Base-by-base conservation (phyloP, 768 basidiomycete species). In the Psilocybe tampanensis region DNA sequence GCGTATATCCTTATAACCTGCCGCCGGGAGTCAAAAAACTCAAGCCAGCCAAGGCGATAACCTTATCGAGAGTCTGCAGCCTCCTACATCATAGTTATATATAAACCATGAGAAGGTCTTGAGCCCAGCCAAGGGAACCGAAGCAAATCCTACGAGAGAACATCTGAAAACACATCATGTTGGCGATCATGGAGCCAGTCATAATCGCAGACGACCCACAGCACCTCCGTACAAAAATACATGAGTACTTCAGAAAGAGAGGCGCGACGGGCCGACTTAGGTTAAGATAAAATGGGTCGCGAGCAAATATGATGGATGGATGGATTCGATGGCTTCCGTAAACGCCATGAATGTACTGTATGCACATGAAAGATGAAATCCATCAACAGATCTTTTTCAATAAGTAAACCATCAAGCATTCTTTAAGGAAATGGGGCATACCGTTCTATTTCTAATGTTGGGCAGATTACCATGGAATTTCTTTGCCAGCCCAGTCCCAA, bases 401-500 rank as follows among this genome's bases (percentile, higher is more conserved):
- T 29, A 29, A 29, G 9, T 29, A 9, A 29, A 29, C 9, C 29
- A 29, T 29, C 9, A 29, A 29, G 9, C 5, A 29, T 4, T 4
- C 29, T 29, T 29, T 29, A 5, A 29, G 5, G 29, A 29, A 9
- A 29, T n/a, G 29, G 9, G 29, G 9, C 29, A 29, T 29, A 29
- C 29, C 29, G 9, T 29, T n/a, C 4, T 29, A 29, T 5, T 29
- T 29, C 4, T 5, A 29, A 29, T 29, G 9, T n/a, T 29, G 29
- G 29, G 5, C 9, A 29, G 22, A 19, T 50, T 66, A 77, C 72
- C 72, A 75, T 6, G 71, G 74, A 29, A 86, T 71, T 42, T 80
- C 73, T 50, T 80, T 77, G 23, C 83, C 82, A 12, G 77, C 76
- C 79, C 80, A 85, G 62, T 85, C 84, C 84, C 83, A 85, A 11